Evolutionary conservation across 2,329 filamentous ascomycete species (phyloP), one percentile per base, ranked within the genome.

Genomic region (Colletotrichum viniferum): DNA sequence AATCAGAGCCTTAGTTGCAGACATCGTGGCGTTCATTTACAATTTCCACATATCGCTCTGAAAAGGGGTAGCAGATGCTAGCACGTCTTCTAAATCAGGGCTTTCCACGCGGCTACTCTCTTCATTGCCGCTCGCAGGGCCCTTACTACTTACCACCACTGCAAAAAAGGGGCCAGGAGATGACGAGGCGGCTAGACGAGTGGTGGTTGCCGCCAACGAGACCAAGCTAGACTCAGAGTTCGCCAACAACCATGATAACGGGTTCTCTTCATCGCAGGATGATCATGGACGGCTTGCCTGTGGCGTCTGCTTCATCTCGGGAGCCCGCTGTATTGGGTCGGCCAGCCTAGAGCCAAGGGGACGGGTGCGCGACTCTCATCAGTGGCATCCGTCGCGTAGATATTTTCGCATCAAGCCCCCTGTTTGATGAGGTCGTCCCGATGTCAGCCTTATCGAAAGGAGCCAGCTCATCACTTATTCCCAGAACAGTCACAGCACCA

Each of bases 301-400:
- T 75, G 73, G 73, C 73, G 73, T 72, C 26, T 5, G 55, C 43
- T 48, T 24, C 55, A 67, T 75, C 48, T 48, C 69, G 32, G 32
- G n/a, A 32, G 61, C 21, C 69, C 73, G n/a, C 38, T 62, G 55
- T 7, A 62, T 48, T 67, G 63, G 62, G 69, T 72, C 56, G 13
- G 61, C 56, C 34, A 34, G 36, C 21, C 6, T 28, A 2, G 52
- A 2, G 13, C 52, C 52, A 28, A 13, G 52, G 24, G 26, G 13
- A 0, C 12, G 26, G 24, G 21, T 24, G 28, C 52, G 26, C 24
- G 8, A 28, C n/a, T 16, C 21, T 56, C 16, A 65, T 65, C 32
- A 7, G n/a, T 48, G 18, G 13, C 43, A 21, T 18, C n/a, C 21
- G 32, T 13, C 12, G 43, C 32, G 21, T 38, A 63, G 32, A 63